Conservation (phyloP, 2,329 filamentous ascomycete species). For the Colletotrichum lentis region DNA sequence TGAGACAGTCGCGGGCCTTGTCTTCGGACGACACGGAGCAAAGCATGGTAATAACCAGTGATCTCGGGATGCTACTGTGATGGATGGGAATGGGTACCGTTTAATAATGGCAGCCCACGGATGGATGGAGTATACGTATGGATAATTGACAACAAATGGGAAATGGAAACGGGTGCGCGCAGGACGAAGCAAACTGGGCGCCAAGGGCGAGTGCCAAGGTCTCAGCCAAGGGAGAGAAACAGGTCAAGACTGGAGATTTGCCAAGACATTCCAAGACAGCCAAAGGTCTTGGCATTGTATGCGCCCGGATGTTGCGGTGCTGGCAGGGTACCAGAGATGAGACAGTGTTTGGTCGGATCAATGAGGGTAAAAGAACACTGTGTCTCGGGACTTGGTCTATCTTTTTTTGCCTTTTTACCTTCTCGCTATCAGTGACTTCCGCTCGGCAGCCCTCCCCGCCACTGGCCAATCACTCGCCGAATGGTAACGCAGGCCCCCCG, state of each 20-base stretch:
- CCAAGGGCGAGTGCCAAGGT: constrained; percentile 34
- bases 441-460: constrained; percentile 34
- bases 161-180: constrained; percentile 31
- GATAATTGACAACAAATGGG: constrained; percentile 8
- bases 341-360: background rate
- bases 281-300: constrained; percentile 38
- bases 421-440: constrained; percentile 30
- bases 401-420: background rate
- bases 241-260: constrained; percentile 35
- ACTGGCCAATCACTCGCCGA: constrained; percentile 21
- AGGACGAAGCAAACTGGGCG: constrained; percentile 34
- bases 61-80: no score
- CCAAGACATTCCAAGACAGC: constrained; percentile 37
- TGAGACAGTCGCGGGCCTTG: constrained; percentile 34
- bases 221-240: constrained; percentile 30
- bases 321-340: constrained; percentile 16
- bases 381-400: background rate
- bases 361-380: background rate
- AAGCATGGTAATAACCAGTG: background rate
- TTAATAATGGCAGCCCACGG: background rate
- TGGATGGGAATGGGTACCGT: background rate
- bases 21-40: constrained; percentile 29
- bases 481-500: constrained; percentile 23
- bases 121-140: no score
- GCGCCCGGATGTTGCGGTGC: constrained; percentile 37